phyloP scores from a whole-genome alignment of 768 basidiomycete species.

The Mycena maculata region DNA sequence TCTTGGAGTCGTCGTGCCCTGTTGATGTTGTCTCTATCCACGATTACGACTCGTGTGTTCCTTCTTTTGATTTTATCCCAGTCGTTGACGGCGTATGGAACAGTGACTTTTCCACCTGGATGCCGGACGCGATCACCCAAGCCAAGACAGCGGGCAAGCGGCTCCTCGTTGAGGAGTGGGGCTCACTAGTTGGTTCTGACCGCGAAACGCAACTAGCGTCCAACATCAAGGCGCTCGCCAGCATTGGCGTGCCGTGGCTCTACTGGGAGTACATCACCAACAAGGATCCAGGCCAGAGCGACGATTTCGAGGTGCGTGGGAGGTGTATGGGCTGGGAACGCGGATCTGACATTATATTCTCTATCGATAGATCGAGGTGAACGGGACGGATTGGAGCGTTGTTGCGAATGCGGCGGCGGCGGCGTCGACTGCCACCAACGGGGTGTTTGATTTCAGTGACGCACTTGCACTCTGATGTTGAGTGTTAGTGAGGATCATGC shows the following conservation, averaged over 20 bases:
- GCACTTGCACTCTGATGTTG: constrained; percentile 24
- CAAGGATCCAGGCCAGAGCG: constrained; percentile 46
- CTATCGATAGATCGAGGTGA: constrained; percentile 34
- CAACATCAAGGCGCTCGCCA: constrained; percentile 44
- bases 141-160: constrained; percentile 49
- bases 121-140: constrained; percentile 39
- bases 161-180: constrained; percentile 53
- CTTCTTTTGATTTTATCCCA: constrained; percentile 13
- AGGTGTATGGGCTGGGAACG: not conserved
- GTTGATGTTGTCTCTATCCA: constrained; percentile 53
- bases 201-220: constrained; percentile 48
- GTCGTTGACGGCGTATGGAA: constrained; percentile 10
- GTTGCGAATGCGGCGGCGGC: constrained; percentile 23
- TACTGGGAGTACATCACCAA: constrained; percentile 54
- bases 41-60: constrained; percentile 45
- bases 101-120: not conserved
- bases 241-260: constrained; percentile 50
- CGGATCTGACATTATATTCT: not conserved
- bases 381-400: constrained; percentile 37
- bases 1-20: constrained; percentile 36
- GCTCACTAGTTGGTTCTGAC: constrained; percentile 40
- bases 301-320: constrained; percentile 40
- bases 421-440: constrained; percentile 26
- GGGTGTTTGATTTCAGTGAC: constrained; percentile 39
- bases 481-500: not conserved